Conservation (phyloP, 306 rosid genomes). For the Castanea mollissima region DNA sequence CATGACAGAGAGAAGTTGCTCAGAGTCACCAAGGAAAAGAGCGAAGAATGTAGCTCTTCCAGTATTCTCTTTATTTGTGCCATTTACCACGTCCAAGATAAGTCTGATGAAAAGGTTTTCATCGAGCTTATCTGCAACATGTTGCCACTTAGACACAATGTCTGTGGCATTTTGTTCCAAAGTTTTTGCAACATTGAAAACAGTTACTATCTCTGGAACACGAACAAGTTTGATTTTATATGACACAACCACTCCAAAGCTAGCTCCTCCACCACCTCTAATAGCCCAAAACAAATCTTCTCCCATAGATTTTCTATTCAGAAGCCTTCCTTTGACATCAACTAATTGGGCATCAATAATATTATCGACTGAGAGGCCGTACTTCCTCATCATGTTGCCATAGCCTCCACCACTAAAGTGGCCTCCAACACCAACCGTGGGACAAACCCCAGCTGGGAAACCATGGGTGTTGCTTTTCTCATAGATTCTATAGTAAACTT, state of each 20-base stretch:
- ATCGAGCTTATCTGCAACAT: conserved; percentile 33
- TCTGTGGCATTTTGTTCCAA: conserved; percentile 28
- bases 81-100: conserved; percentile 16
- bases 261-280: conserved; percentile 37
- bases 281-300: conserved; percentile 48
- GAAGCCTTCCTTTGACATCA: conserved; percentile 32
- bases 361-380: conserved; percentile 41
- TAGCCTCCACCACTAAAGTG: conserved; percentile 42
- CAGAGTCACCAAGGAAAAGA: conserved; percentile 34
- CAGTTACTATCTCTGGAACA: conserved; percentile 31
- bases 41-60: conserved; percentile 25
- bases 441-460: conserved; percentile 43
- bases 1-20: conserved; percentile 24
- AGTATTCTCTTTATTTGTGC: background rate
- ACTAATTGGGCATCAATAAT: conserved; percentile 31
- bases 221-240: conserved; percentile 38
- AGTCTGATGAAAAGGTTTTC: conserved; percentile 38
- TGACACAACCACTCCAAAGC: conserved; percentile 37
- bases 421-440: conserved; percentile 43
- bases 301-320: conserved; percentile 41
- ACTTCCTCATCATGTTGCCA: conserved; percentile 48
- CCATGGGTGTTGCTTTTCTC: conserved; percentile 41
- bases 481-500: conserved; percentile 32
- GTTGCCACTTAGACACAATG: conserved; percentile 22
- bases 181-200: conserved; percentile 16